Percentiles rank a stretch among this genome's conserved stretches.
Evolutionary conservation across 2,329 filamentous ascomycete species (phyloP).

Genomic region (Achaetomium macrosporum): DNA sequence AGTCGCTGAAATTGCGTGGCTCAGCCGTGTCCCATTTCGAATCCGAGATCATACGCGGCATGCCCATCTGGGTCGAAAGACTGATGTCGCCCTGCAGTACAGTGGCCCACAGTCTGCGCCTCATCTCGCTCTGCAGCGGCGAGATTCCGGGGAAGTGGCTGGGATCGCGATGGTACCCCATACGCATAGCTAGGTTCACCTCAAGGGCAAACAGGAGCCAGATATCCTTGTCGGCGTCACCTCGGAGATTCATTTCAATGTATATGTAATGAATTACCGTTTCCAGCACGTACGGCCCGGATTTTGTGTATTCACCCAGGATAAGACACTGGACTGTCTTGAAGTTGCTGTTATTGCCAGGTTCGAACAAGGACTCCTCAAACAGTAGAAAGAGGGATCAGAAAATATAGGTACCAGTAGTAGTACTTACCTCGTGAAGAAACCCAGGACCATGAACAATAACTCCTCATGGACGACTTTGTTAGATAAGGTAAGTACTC

Average conservation of each 20-base stretch:
- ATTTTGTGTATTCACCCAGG: conserved; percentile 37
- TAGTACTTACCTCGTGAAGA: conserved; percentile 24
- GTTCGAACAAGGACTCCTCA: no score
- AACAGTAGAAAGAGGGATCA: neutral
- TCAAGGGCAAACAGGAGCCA: conserved; percentile 33
- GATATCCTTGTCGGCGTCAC: conserved; percentile 30
- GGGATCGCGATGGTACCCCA: conserved; percentile 41
- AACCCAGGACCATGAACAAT: conserved; percentile 25
- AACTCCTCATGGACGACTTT: no score
- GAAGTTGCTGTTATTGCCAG: no score
- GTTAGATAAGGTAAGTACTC: no score
- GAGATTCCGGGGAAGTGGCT: conserved; percentile 36
- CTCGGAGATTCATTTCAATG: conserved; percentile 28
- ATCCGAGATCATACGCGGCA: conserved; percentile 37
- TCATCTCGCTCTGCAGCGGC: conserved; percentile 40
- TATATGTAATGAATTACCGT: conserved; percentile 33
- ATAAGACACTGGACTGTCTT: conserved; percentile 34
- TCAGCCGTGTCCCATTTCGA: conserved; percentile 36
- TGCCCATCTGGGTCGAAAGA: conserved; percentile 38
- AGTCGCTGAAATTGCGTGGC: conserved; percentile 40
- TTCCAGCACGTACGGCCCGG: conserved; percentile 38
- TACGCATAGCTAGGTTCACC: conserved; percentile 33
- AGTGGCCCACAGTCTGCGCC: conserved; percentile 38
- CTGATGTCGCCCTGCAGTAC: conserved; percentile 38
- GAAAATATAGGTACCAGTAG: neutral